These are phyloP conservation scores for Talaromyces proteolyticus DNA, from an alignment of 495 filamentous ascomycete species.

Conservation along the genomic window DNA sequence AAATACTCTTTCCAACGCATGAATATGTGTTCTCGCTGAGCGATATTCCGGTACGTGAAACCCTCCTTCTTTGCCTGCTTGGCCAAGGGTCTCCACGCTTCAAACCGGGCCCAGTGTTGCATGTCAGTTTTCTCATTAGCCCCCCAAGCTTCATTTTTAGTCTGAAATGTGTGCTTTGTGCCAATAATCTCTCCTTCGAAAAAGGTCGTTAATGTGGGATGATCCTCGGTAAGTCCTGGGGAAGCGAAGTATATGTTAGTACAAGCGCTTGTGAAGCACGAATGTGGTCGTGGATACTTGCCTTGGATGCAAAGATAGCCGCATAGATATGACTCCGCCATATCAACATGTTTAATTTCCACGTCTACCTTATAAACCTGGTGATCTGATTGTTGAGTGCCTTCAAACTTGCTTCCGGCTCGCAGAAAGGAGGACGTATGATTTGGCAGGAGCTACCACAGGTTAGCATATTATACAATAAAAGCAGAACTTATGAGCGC, in stretches of 20 bases:
- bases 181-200: conserved; percentile 99
- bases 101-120: conserved; percentile 89
- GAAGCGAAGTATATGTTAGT: background rate
- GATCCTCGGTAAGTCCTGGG: conserved; percentile 85
- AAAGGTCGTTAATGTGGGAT: conserved; percentile 93
- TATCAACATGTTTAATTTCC: conserved; percentile 93
- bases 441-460: conserved; percentile 36
- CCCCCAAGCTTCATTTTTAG: conserved; percentile 85
- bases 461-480: conserved; percentile 11
- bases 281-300: conserved; percentile 29
- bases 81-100: conserved; percentile 72
- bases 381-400: conserved; percentile 86
- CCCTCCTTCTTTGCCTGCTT: conserved; percentile 74
- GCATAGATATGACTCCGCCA: conserved; percentile 90
- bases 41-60: conserved; percentile 60
- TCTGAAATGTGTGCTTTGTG: conserved; percentile 87
- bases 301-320: conserved; percentile 97
- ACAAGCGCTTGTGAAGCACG: background rate
- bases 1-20: conserved; percentile 99
- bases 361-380: conserved; percentile 94
- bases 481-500: background rate
- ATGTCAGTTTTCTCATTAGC: conserved; percentile 88
- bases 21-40: conserved; percentile 85
- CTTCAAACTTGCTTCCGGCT: conserved; percentile 80
- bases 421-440: conserved; percentile 77